These are phyloP conservation scores for Boletus pseudo-olivaceus DNA, from an alignment of 768 basidiomycete genomes.

Conservation along the genomic window DNA sequence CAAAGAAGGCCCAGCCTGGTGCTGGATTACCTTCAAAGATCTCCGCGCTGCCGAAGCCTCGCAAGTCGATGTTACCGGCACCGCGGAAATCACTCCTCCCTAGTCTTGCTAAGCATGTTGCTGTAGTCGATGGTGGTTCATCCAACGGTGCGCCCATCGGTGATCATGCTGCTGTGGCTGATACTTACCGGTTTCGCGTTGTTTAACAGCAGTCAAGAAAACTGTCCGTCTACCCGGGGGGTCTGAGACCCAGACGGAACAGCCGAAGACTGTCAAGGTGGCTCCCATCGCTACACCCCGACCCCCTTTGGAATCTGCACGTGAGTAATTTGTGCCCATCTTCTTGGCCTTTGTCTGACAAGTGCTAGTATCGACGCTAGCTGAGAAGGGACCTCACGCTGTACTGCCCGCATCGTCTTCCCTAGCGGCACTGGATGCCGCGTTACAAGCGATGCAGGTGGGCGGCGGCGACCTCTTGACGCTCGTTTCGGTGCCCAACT, in stretches of 20 bases:
- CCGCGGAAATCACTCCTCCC: slow-evolving; percentile 3
- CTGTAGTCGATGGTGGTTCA: neutral
- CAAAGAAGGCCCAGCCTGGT: neutral
- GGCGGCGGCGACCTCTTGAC: slow-evolving; percentile 4
- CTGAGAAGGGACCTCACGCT: neutral
- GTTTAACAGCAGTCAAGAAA: slow-evolving; percentile 7
- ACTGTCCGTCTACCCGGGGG: slow-evolving; percentile 7
- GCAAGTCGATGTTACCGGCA: slow-evolving; percentile 12
- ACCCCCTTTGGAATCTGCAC: neutral
- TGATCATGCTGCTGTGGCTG: neutral
- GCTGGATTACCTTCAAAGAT: slow-evolving; percentile 3
- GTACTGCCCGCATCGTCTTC: slow-evolving; percentile 11
- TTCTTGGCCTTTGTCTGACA: slow-evolving; percentile 6
- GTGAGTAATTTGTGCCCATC: slow-evolving; percentile 4
- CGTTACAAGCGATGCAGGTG: slow-evolving; percentile 3
- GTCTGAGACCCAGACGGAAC: slow-evolving; percentile 15
- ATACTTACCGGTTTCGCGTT: neutral
- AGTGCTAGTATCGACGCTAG: neutral
- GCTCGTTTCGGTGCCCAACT: neutral
- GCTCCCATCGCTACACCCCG: neutral
- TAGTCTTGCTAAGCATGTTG: neutral
- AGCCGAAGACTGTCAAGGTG: neutral
- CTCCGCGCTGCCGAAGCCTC: slow-evolving; percentile 3
- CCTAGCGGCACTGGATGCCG: slow-evolving; percentile 11
- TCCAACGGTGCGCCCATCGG: neutral